Base-by-base conservation (phyloP, 1,284 basidiomycete species). In the Amylostereum areolatum region DNA sequence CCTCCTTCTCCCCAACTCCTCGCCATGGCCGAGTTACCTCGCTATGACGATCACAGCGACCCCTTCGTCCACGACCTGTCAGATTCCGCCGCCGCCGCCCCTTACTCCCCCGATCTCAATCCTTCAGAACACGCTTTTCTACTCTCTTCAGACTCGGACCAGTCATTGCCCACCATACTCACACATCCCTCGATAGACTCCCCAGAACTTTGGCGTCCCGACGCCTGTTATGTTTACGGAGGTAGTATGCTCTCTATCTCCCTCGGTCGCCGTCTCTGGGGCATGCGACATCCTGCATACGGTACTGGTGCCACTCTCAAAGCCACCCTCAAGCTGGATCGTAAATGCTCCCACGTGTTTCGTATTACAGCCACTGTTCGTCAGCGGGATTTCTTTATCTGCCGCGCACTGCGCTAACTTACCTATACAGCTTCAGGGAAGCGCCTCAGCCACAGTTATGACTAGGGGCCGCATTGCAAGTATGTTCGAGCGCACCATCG, bases 181-280 rank as follows among this genome's bases (percentile, higher is more conserved):
- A 18, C 18, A 1, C 18, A 18, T 18, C 18, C 18, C 18, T 18
- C 18, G 18, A 18, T 18, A 18, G 18, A 18, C 18, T 18, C 18
- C 18, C 18, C 18, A 18, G 18, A 18, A 18, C 18, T 18, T 18
- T 18, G 18, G 18, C 18, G 18, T 18, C 18, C 18, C 18, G 18
- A 18, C 18, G 18, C 18, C 18, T 18, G 18, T 18, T 18, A 18
- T 18, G 18, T 18, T 18, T 73, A 69, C 54, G 61, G 61, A 43
- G 68, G 68, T 7, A 66, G 72, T 45, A 61, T 68, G 50, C 64
- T 76, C 50, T 59, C 59, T 29, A 58, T 76, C 24, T 69, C 70
- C 52, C 59, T 78, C 25, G 72, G 74, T 7, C 64, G 62, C 24
- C 67, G 67, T 28, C 59, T 65, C 28, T 74, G 70, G 69, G 67